These are phyloP conservation scores for Cnidoscolus chayamansa DNA, from an alignment of 441 rosid genomes.

Conservation along the genomic window DNA sequence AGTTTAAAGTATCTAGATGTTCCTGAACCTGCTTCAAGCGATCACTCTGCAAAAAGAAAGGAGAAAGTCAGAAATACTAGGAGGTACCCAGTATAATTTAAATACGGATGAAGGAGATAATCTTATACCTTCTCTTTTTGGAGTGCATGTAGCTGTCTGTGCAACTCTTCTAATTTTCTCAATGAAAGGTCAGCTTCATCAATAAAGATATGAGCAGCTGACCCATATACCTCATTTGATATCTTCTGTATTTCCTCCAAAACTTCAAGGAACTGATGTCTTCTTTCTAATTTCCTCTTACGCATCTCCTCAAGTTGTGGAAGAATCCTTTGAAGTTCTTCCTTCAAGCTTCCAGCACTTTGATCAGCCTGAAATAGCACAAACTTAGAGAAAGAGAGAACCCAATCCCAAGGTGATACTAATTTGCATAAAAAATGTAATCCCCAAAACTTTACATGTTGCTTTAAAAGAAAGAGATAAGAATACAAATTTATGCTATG, in stretches of 20 bases:
- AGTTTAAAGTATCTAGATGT: constrained; percentile 47
- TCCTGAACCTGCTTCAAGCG: constrained; percentile 68
- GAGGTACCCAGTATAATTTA: neutral
- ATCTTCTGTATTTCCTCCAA: constrained; percentile 50
- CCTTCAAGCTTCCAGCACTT: constrained; percentile 70
- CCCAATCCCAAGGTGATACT: too few species aligned
- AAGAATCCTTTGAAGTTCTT: constrained; percentile 64
- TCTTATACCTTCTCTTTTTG: constrained; percentile 71
- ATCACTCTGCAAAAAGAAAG: constrained; percentile 52
- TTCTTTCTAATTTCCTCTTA: constrained; percentile 66
- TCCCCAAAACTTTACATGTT: neutral
- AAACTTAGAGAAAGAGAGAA: neutral
- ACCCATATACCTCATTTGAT: constrained; percentile 54
- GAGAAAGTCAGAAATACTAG: constrained; percentile 13
- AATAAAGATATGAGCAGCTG: constrained; percentile 31
- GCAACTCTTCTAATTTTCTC: constrained; percentile 86
- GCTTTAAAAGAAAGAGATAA: neutral
- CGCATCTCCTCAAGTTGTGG: constrained; percentile 90
- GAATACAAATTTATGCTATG: neutral
- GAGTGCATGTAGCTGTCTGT: constrained; percentile 62
- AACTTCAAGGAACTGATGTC: constrained; percentile 70
- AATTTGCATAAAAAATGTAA: too few species aligned
- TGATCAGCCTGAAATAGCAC: constrained; percentile 52
- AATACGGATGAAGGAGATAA: constrained; percentile 16
- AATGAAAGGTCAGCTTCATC: constrained; percentile 80